These are phyloP conservation scores for Zymoseptoria crescenta DNA, from an alignment of 2,329 filamentous ascomycete species.

Conservation along the genomic window DNA sequence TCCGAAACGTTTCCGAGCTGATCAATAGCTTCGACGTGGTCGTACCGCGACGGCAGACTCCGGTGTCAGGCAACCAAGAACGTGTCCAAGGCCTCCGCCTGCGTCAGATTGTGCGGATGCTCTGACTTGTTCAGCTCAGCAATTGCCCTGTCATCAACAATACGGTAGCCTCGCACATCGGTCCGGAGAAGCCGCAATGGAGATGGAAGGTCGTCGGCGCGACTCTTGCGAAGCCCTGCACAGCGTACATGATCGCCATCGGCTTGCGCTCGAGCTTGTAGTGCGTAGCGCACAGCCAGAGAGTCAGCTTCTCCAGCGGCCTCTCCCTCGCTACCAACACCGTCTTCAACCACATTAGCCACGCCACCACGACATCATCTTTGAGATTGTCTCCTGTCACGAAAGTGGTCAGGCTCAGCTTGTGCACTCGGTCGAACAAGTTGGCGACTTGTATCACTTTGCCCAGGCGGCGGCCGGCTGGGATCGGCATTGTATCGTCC, in stretches of 20 bases:
- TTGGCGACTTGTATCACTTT: neutral
- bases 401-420: neutral
- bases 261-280: constrained; percentile 1
- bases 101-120: neutral
- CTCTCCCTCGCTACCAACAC: neutral
- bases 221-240: constrained; percentile 7
- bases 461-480: neutral
- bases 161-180: constrained; percentile 2
- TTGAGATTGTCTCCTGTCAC: neutral
- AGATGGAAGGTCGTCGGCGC: constrained; percentile 4
- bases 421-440: constrained; percentile 2
- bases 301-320: constrained; percentile 1
- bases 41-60: neutral
- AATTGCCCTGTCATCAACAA: constrained; percentile 1
- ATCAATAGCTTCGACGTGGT: neutral
- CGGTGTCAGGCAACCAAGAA: neutral
- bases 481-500: neutral
- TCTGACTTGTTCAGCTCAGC: neutral
- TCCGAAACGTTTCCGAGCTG: neutral
- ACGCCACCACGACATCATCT: neutral
- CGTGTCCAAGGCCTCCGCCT: neutral
- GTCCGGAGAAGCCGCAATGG: constrained; percentile 7
- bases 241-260: constrained; percentile 6
- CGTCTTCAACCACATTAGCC: constrained; percentile 2
- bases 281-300: constrained; percentile 1